Conservation (phyloP, 129 eudicot species). For the Chrysanthemum lavandulifolium region DNA sequence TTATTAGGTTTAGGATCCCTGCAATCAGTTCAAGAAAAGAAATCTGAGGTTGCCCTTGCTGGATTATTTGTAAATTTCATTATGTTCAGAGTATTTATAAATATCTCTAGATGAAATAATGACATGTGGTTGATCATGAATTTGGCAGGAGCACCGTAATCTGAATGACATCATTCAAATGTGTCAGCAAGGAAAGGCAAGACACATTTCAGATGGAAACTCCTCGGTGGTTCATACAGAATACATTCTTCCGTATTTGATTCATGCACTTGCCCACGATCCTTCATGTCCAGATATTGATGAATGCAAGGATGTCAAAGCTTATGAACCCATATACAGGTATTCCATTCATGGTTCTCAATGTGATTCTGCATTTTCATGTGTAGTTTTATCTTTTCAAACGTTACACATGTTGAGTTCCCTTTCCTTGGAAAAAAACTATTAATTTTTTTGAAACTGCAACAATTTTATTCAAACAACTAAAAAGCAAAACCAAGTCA, state of each 20-base stretch:
- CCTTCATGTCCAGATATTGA: constrained; percentile 73
- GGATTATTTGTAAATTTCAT: constrained; percentile 14
- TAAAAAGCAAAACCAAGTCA: too few relatives aligned
- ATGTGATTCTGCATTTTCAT: not conserved
- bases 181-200: constrained; percentile 74
- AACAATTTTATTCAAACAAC: too few relatives aligned
- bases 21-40: constrained; percentile 56
- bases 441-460: too few relatives aligned
- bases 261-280: constrained; percentile 92
- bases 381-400: not conserved
- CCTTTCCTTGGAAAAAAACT: too few relatives aligned
- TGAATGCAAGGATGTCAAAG: constrained; percentile 76
- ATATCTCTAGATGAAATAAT: not conserved
- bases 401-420: too few relatives aligned
- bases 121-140: constrained; percentile 3
- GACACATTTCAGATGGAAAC: constrained; percentile 53
- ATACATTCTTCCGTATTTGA: constrained; percentile 64
- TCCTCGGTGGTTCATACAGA: constrained; percentile 52
- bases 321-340: constrained; percentile 89
- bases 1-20: constrained; percentile 52
- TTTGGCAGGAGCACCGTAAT: constrained; percentile 58
- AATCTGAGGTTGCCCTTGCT: constrained; percentile 31
- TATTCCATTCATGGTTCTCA: constrained; percentile 11
- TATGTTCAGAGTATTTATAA: constrained; percentile 6
- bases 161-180: constrained; percentile 77